A percentile compares a stretch with the other conserved stretches of the same genome.
These are phyloP conservation scores for Colletotrichum aenigma DNA, from an alignment of 2,329 filamentous ascomycete genomes.

Conservation along the genomic window DNA sequence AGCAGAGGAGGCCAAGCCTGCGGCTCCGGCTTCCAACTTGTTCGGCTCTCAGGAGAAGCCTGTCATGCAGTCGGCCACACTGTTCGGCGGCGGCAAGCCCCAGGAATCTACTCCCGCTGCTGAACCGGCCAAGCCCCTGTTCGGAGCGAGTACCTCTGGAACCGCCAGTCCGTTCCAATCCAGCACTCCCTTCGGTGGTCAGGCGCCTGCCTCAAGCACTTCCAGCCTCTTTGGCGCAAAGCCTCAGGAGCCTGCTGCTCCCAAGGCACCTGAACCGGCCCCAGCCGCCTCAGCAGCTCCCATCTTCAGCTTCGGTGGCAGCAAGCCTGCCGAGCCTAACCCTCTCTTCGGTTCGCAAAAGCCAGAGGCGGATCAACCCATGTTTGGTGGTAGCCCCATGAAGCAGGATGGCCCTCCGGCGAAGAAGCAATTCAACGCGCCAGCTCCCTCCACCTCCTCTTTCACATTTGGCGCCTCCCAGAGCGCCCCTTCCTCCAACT, in stretches of 20 bases:
- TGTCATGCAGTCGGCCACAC: slow-evolving; percentile 32
- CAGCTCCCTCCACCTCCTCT: slow-evolving; percentile 27
- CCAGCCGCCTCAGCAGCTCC: slow-evolving; percentile 26
- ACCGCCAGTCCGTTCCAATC: slow-evolving; percentile 16
- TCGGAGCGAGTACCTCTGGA: slow-evolving; percentile 20
- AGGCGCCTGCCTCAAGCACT: slow-evolving; percentile 24
- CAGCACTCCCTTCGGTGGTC: slow-evolving; percentile 21
- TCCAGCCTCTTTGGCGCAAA: slow-evolving; percentile 34
- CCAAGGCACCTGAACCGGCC: neutral
- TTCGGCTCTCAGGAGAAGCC: slow-evolving; percentile 25
- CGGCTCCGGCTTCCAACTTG: slow-evolving; percentile 26
- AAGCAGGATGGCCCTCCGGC: slow-evolving; percentile 41
- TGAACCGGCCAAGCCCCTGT: slow-evolving; percentile 30
- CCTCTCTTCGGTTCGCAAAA: slow-evolving; percentile 42
- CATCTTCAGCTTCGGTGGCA: slow-evolving; percentile 37
- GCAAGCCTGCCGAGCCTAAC: slow-evolving; percentile 31
- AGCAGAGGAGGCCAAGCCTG: slow-evolving; percentile 8
- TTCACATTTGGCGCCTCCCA: slow-evolving; percentile 42
- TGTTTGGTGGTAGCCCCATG: slow-evolving; percentile 48
- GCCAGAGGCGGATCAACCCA: slow-evolving; percentile 21
- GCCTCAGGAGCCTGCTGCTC: neutral
- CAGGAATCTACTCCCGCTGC: slow-evolving; percentile 27
- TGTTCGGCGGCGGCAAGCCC: slow-evolving; percentile 44
- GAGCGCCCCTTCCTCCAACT: slow-evolving; percentile 18
- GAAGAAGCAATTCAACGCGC: slow-evolving; percentile 41